Evolutionary conservation across 2,329 filamentous ascomycete genomes (phyloP).

Genomic region (Hymenoscyphus fructigenus): DNA sequence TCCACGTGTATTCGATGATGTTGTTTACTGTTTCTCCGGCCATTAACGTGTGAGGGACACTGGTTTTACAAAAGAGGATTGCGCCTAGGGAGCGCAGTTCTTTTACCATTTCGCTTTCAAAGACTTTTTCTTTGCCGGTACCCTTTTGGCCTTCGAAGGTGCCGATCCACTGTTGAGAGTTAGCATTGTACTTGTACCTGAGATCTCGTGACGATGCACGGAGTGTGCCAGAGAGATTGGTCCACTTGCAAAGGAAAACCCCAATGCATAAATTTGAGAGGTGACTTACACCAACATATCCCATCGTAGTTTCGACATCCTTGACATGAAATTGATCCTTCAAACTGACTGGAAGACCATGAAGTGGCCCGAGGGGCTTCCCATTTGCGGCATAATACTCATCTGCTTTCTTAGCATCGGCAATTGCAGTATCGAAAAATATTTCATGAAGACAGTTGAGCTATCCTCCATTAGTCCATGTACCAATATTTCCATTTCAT

Average conservation of each 20-base stretch:
- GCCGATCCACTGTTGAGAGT: constrained; percentile 34
- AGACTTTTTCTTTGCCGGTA: constrained; percentile 31
- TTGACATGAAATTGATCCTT: constrained; percentile 21
- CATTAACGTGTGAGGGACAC: constrained; percentile 51
- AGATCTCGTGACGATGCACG: not conserved
- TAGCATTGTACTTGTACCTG: constrained; percentile 4
- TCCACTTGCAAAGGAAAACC: too few species aligned
- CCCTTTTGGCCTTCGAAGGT: constrained; percentile 55
- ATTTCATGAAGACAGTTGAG: constrained; percentile 35
- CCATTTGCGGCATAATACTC: constrained; percentile 11
- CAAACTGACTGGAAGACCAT: constrained; percentile 56
- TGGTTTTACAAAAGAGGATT: constrained; percentile 66
- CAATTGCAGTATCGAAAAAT: constrained; percentile 18
- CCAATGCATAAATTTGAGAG: not conserved
- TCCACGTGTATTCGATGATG: constrained; percentile 44
- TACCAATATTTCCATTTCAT: constrained; percentile 8
- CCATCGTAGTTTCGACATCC: constrained; percentile 13
- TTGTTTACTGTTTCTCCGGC: constrained; percentile 57
- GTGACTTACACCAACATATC: constrained; percentile 12
- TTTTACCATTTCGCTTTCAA: constrained; percentile 17
- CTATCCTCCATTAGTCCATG: constrained; percentile 52
- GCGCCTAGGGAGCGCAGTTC: constrained; percentile 38
- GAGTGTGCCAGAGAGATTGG: too few species aligned
- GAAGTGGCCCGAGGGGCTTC: constrained; percentile 55
- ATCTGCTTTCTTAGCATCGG: constrained; percentile 18